phyloP scores from a whole-genome alignment of 192 early-diverging fungal genomes.

The Backusella mclennaniae region DNA sequence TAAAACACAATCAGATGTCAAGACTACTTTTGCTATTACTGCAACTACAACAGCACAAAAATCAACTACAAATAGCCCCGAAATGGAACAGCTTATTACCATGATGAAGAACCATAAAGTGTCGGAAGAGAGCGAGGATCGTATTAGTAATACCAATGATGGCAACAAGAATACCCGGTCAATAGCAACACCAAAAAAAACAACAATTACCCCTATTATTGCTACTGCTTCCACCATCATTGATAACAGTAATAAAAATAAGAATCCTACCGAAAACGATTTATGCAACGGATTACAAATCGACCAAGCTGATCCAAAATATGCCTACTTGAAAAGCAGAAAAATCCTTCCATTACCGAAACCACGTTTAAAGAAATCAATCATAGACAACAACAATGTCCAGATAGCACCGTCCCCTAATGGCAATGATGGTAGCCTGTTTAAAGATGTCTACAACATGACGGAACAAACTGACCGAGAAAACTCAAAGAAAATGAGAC shows the following conservation, averaged over 20 bases:
- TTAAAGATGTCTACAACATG: not conserved
- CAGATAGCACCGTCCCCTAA: not conserved
- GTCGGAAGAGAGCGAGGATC: not conserved
- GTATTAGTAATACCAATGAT: not conserved
- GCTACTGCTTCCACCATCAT: not conserved
- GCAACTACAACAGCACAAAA: not conserved
- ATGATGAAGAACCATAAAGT: constrained; percentile 19
- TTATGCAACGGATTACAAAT: not conserved
- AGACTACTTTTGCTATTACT: not conserved
- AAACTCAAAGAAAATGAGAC: constrained; percentile 12
- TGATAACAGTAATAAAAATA: not conserved
- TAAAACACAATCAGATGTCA: not conserved
- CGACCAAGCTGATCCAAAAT: not conserved
- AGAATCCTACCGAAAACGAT: not conserved
- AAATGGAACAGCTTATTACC: constrained; percentile 11
- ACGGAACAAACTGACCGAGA: not conserved
- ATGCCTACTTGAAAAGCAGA: not conserved
- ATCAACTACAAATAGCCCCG: not conserved
- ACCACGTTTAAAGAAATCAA: not conserved
- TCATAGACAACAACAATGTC: not conserved
- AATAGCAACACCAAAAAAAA: not conserved
- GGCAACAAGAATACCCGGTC: not conserved
- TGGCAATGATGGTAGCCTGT: not conserved
- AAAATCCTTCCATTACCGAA: constrained; percentile 18
- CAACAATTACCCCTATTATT: not conserved